Percentiles rank a stretch among this genome's conserved stretches.
Evolutionary conservation across 331 rosid genomes (phyloP).

Genomic region (Telfairia occidentalis): DNA sequence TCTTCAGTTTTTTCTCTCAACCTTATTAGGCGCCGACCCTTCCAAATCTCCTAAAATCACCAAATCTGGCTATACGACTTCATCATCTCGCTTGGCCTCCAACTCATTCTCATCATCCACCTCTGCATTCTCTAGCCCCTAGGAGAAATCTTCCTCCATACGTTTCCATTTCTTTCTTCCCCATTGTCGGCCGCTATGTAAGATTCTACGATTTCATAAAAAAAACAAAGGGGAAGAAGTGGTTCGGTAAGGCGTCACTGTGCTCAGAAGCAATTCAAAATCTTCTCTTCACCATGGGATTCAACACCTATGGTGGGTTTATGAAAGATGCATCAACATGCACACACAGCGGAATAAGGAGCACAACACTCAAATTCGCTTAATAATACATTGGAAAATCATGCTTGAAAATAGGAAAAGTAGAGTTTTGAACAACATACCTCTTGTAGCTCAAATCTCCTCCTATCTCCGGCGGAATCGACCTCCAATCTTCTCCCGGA

Average conservation of each 20-base stretch:
- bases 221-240: slow-evolving; percentile 51
- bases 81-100: slow-evolving; percentile 66
- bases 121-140: slow-evolving; percentile 63
- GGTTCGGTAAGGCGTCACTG: slow-evolving; percentile 30
- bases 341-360: no score
- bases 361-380: no score
- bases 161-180: slow-evolving; percentile 62
- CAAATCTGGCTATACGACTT: slow-evolving; percentile 42
- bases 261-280: slow-evolving; percentile 62
- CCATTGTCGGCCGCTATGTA: slow-evolving; percentile 54
- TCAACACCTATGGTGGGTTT: slow-evolving; percentile 86
- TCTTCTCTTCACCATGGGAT: slow-evolving; percentile 64
- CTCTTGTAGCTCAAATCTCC: no score
- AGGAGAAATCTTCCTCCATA: slow-evolving; percentile 75
- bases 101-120: slow-evolving; percentile 53
- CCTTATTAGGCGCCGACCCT: slow-evolving; percentile 48
- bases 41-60: slow-evolving; percentile 41
- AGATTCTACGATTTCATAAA: slow-evolving; percentile 40
- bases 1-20: slow-evolving; percentile 48
- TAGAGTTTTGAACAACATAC: no score
- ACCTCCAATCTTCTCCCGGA: no score
- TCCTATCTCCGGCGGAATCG: no score
- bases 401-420: no score
- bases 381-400: no score
- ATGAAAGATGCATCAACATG: no score